These are phyloP conservation scores for Chlorella vulgaris DNA, from an alignment of 139 green algal species.

Conservation along the genomic window DNA sequence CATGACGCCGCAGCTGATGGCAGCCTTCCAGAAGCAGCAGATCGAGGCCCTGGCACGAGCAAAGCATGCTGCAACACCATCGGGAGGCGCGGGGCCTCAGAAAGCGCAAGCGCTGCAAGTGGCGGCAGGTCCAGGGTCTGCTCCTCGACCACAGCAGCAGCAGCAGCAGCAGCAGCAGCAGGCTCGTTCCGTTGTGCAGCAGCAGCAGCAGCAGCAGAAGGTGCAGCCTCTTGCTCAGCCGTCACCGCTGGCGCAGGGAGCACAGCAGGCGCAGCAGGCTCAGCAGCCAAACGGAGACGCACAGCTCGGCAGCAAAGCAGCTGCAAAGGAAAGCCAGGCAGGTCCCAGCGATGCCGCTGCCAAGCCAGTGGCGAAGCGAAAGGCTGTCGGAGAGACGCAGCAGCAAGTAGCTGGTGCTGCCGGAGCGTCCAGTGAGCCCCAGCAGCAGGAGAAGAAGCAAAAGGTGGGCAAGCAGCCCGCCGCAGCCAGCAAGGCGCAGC, in stretches of 20 bases:
- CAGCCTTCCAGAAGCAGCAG: slow-evolving; percentile 17
- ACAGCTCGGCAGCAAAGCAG: background rate
- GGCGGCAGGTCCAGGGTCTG: too few species aligned
- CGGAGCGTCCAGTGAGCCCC: background rate
- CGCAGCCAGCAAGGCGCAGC: background rate
- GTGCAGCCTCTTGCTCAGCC: too few species aligned
- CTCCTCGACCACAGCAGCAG: too few species aligned
- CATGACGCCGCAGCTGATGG: slow-evolving; percentile 4
- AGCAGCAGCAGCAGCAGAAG: too few species aligned
- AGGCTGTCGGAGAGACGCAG: background rate
- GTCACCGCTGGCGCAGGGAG: too few species aligned
- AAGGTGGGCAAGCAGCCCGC: background rate
- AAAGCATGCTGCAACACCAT: too few species aligned
- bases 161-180: too few species aligned
- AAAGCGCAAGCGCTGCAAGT: too few species aligned
- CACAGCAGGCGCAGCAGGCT: background rate
- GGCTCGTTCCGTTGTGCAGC: too few species aligned
- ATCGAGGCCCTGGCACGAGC: background rate
- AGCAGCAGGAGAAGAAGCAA: background rate
- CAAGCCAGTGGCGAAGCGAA: background rate
- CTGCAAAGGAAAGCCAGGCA: background rate
- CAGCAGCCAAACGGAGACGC: background rate
- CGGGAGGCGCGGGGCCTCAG: too few species aligned
- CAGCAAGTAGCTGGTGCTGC: background rate
- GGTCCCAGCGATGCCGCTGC: background rate